Base-by-base conservation (phyloP, 495 filamentous ascomycete genomes). In the Talaromyces proteolyticus region DNA sequence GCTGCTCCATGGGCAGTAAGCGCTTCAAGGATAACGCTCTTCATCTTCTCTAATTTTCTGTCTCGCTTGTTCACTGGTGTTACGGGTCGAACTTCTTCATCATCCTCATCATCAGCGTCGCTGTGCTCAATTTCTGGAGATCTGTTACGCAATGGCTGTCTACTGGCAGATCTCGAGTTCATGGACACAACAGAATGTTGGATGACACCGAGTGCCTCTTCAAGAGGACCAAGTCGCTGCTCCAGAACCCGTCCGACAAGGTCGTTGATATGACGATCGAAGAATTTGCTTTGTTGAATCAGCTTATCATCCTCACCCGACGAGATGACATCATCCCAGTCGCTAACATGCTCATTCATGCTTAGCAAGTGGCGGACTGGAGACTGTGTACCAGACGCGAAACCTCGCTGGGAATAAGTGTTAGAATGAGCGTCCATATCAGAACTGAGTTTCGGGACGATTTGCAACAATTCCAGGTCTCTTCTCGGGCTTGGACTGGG, bases 31-130 rank as follows among this genome's bases (percentile, higher is more conserved):
- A 97, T 75, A 42, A 85, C 81, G 36, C 73, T 73, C 56, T 87
- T 89, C 55, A 97, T 82, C 69, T 90, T 89, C 53, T 96, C 89
- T 49, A 91, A 62, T 57, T 81, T 91, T 42, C 84, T 83, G 55
- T 94, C 88, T 43, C 82, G 77, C 54, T 78, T 80, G 7, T 83
- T 83, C 53, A 77, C 64, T 6, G 88, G 82, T 12, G 75, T 78
- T 23, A 85, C 80, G 24, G 77, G 72, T 37, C 69, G 65, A 26
- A 67, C 67, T 41, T 64, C 53, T 19, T 69, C 57, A 20, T 95
- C 89, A 57, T 95, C 91, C 59, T 96, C 91, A 54, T 97, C 93
- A 54, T 97, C 93, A 2, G 92, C 93, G 67, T 96, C 93, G 51
- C 91, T 95, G 42, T 91, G 77, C 42, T 81, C 81, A 37, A 80